phyloP scores from a whole-genome alignment of 371 early-diverging fungal genomes.

The Coemansia sp. region DNA sequence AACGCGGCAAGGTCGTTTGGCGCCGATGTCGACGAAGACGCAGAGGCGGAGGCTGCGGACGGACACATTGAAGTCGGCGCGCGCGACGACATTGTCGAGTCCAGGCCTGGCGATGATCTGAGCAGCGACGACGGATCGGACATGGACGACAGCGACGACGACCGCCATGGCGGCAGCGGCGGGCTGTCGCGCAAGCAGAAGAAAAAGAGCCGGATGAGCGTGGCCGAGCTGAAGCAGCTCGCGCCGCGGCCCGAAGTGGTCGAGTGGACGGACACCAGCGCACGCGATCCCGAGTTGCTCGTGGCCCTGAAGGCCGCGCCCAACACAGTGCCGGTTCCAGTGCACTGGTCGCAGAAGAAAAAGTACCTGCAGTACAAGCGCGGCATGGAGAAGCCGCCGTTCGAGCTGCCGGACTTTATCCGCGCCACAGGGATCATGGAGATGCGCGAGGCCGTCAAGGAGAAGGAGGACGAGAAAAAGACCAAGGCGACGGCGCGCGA shows the following conservation, averaged over 20 bases:
- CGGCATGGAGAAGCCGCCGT: constrained; percentile 94
- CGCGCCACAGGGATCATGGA: constrained; percentile 97
- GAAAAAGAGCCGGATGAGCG: constrained; percentile 63
- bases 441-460: constrained; percentile 86
- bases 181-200: constrained; percentile 33
- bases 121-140: constrained; percentile 10
- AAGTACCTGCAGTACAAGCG: constrained; percentile 95
- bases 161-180: constrained; percentile 1
- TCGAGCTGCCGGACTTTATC: constrained; percentile 96
- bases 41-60: background rate
- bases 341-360: constrained; percentile 95
- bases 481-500: constrained; percentile 87
- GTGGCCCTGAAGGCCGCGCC: constrained; percentile 85
- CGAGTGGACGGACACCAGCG: constrained; percentile 96
- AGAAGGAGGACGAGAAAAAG: constrained; percentile 78
- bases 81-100: background rate
- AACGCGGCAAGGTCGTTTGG: constrained; percentile 42
- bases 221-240: constrained; percentile 91
- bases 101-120: constrained; percentile 10
- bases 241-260: constrained; percentile 94
- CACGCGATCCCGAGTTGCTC: constrained; percentile 87
- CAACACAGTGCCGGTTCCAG: constrained; percentile 95
- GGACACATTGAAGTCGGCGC: background rate
- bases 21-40: constrained; percentile 5
- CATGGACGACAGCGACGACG: constrained; percentile 5